These are phyloP conservation scores for Leptomonas seymouri DNA, from an alignment of 208 protist species.

Conservation along the genomic window DNA sequence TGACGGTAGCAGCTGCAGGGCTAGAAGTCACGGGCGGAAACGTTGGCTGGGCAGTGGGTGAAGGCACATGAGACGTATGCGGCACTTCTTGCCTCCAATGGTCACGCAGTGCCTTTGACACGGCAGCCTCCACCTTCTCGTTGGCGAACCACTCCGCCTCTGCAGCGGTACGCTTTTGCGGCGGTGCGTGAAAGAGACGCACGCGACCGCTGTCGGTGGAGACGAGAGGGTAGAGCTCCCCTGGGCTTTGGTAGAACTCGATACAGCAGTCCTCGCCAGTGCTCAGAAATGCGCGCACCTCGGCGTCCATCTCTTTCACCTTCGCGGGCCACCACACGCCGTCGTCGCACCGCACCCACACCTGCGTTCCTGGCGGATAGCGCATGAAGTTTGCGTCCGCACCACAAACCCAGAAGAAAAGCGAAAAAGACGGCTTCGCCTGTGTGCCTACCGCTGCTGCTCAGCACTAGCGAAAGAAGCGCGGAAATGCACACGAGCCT, in stretches of 20 bases:
- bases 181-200: slow-evolving; percentile 43
- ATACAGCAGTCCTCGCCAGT: slow-evolving; percentile 62
- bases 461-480: too few relatives aligned
- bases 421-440: too few relatives aligned
- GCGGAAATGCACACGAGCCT: too few relatives aligned
- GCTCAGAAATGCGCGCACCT: slow-evolving; percentile 37
- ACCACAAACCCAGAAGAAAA: too few relatives aligned
- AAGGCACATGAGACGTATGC: not conserved
- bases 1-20: not conserved
- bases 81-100: not conserved
- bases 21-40: slow-evolving; percentile 1
- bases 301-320: slow-evolving; percentile 28
- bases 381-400: slow-evolving; percentile 29
- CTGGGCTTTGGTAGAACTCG: slow-evolving; percentile 77
- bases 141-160: slow-evolving; percentile 53
- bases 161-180: slow-evolving; percentile 29
- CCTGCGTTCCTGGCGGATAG: slow-evolving; percentile 42
- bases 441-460: too few relatives aligned
- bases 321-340: slow-evolving; percentile 83
- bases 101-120: slow-evolving; percentile 33
- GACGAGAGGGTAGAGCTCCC: slow-evolving; percentile 61
- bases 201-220: slow-evolving; percentile 34
- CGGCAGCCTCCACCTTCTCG: slow-evolving; percentile 20
- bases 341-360: slow-evolving; percentile 87
- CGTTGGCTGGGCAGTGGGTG: not conserved